Percentiles rank a stretch among this genome's conserved stretches.
phyloP scores from a whole-genome alignment of 1,284 basidiomycete species.

The Ceratobasidium sp. region DNA sequence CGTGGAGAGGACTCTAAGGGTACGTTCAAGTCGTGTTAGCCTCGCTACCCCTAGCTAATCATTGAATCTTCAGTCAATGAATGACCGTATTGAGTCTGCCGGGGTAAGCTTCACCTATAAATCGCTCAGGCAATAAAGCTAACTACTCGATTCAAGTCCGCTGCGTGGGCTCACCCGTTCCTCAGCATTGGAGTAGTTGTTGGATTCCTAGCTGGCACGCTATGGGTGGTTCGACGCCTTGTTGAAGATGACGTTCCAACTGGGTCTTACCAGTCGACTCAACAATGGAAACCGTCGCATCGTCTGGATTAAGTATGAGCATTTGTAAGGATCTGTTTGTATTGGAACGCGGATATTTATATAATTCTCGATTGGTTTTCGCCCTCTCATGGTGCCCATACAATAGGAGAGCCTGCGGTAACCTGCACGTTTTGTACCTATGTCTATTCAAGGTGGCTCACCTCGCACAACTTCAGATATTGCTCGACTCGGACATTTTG shows the following conservation, averaged over 20 bases:
- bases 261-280: slow-evolving; percentile 35
- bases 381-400: no score
- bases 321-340: slow-evolving; percentile 15
- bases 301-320: slow-evolving; percentile 24
- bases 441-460: no score
- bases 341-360: slow-evolving; percentile 2
- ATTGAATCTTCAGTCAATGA: slow-evolving; percentile 8
- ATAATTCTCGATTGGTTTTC: no score
- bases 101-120: slow-evolving; percentile 22
- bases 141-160: slow-evolving; percentile 11
- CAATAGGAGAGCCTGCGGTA: no score
- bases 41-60: not conserved
- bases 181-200: slow-evolving; percentile 19
- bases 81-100: slow-evolving; percentile 33
- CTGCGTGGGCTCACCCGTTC: slow-evolving; percentile 34
- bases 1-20: slow-evolving; percentile 75
- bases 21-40: slow-evolving; percentile 53
- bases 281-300: slow-evolving; percentile 35
- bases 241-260: slow-evolving; percentile 27
- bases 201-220: slow-evolving; percentile 19
- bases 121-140: not conserved
- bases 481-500: no score
- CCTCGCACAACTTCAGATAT: no score
- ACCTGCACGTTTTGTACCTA: no score
- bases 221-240: slow-evolving; percentile 28